A percentile compares a stretch with the other conserved stretches of the same genome.
Evolutionary conservation across 1,284 basidiomycete species (phyloP).

Genomic region (Porogramme epimiltina): DNA sequence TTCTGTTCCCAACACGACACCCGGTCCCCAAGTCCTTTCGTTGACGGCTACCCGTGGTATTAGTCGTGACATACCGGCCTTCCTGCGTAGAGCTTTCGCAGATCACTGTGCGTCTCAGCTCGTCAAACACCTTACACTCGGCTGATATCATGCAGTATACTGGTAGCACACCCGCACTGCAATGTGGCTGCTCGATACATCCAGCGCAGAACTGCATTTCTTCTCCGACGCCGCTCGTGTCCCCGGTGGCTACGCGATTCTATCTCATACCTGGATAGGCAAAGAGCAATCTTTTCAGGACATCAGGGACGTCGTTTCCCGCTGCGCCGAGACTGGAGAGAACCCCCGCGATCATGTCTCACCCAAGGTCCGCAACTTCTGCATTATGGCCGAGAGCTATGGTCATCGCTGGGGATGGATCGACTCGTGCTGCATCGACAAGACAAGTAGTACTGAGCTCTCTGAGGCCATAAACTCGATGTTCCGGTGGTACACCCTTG

Average conservation of each 20-base stretch:
- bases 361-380: not conserved
- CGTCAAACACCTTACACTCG: too few relatives aligned
- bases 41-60: too few relatives aligned
- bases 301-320: not conserved
- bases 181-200: conserved; percentile 1
- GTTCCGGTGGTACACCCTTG: conserved; percentile 1
- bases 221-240: not conserved
- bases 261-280: not conserved
- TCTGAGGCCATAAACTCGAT: conserved; percentile 8
- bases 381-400: not conserved
- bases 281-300: not conserved
- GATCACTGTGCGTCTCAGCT: too few relatives aligned
- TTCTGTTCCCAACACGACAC: too few relatives aligned
- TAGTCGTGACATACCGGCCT: too few relatives aligned
- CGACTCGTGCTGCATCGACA: conserved; percentile 8
- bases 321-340: not conserved
- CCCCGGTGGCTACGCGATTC: conserved; percentile 4
- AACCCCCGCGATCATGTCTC: not conserved
- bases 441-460: conserved; percentile 5
- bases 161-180: too few relatives aligned
- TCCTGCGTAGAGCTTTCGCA: too few relatives aligned
- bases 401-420: conserved; percentile 4
- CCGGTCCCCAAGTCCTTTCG: too few relatives aligned
- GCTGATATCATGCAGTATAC: too few relatives aligned
- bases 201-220: not conserved